A percentile compares a stretch with the other conserved stretches of the same genome.
Evolutionary conservation across 129 eudicot genomes (phyloP).

Genomic region (Pulicaria dysenterica): DNA sequence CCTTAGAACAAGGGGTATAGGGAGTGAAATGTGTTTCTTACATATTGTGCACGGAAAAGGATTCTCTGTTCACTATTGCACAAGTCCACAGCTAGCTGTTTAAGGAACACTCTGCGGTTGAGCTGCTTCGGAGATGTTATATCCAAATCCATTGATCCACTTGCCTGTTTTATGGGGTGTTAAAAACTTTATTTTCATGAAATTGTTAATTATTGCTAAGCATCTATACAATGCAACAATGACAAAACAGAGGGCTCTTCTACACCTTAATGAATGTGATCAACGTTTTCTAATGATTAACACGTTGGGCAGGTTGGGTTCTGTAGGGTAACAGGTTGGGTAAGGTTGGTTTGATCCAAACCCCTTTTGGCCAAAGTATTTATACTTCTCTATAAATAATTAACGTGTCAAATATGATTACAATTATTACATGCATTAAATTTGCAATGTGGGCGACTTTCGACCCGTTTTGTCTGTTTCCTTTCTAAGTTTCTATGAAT

Average conservation of each 20-base stretch:
- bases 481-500: neutral
- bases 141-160: constrained; percentile 97
- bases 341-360: neutral
- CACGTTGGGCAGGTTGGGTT: neutral
- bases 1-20: neutral
- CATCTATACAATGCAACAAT: constrained; percentile 3
- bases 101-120: constrained; percentile 76
- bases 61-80: constrained; percentile 86
- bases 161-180: constrained; percentile 54
- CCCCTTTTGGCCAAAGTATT: neutral
- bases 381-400: no score
- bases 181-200: neutral
- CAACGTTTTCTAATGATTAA: neutral
- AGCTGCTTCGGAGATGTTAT: constrained; percentile 91
- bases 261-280: no score
- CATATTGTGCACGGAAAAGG: constrained; percentile 86
- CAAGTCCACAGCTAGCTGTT: constrained; percentile 91
- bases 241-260: neutral
- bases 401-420: neutral
- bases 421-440: neutral
- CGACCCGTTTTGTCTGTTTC: neutral
- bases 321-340: neutral
- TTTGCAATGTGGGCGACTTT: neutral
- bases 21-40: constrained; percentile 35
- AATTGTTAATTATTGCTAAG: neutral